A percentile compares a stretch with the other conserved stretches of the same genome.
Conservation (phyloP, 306 rosid species). For the Corylus americana region DNA sequence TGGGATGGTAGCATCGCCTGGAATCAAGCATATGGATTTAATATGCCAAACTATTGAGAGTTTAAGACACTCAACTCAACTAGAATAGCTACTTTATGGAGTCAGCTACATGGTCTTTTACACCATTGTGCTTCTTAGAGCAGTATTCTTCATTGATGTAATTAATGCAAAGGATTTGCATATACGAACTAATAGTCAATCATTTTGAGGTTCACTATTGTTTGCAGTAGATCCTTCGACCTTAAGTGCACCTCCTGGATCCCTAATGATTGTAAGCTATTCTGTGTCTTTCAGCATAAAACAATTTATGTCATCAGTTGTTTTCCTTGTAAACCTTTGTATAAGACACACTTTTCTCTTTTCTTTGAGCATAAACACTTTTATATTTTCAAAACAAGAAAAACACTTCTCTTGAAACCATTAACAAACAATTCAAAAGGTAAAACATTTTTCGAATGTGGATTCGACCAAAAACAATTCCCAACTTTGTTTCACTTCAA, state of each 20-base stretch:
- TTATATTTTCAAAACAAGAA: too few species aligned
- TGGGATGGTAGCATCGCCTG: background rate
- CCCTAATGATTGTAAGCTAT: background rate
- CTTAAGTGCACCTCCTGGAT: background rate
- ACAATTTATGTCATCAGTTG: background rate
- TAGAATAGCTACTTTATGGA: background rate
- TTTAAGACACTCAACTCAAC: background rate
- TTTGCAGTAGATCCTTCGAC: background rate
- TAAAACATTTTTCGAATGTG: too few species aligned
- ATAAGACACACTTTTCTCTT: background rate
- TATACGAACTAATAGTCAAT: background rate
- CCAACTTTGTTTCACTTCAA: too few species aligned
- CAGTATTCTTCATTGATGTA: background rate
- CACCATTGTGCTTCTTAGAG: background rate
- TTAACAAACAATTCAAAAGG: too few species aligned
- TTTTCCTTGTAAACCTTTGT: background rate
- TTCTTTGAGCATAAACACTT: too few species aligned
- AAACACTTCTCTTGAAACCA: too few species aligned
- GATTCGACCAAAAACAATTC: too few species aligned
- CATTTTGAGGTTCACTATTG: background rate
- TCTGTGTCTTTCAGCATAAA: background rate
- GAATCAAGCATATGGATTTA: background rate
- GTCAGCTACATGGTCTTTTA: too few species aligned
- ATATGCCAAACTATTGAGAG: background rate
- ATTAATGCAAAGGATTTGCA: background rate